These are phyloP conservation scores for Favolaschia claudopus DNA, from an alignment of 768 basidiomycete genomes.

Conservation along the genomic window DNA sequence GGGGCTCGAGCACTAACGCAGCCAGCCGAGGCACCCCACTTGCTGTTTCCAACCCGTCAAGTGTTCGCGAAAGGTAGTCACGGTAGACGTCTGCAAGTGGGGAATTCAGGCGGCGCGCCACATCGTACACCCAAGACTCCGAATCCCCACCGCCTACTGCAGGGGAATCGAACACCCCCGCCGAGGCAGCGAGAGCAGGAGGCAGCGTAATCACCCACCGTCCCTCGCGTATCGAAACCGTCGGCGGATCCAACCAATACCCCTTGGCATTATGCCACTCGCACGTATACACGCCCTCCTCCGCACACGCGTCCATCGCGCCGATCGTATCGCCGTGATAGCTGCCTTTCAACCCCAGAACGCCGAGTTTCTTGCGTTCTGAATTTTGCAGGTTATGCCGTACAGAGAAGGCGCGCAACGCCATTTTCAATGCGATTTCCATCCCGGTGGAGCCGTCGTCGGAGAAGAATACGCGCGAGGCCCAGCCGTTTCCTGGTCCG, in stretches of 20 bases:
- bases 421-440: slow-evolving; percentile 99
- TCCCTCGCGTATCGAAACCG: slow-evolving; percentile 73
- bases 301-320: slow-evolving; percentile 88
- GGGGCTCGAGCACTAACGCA: slow-evolving; percentile 88
- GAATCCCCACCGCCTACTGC: slow-evolving; percentile 47
- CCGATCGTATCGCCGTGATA: slow-evolving; percentile 99
- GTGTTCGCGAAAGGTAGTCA: slow-evolving; percentile 57
- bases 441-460: slow-evolving; percentile 97
- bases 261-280: slow-evolving; percentile 97
- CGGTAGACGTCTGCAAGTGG: slow-evolving; percentile 72
- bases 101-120: slow-evolving; percentile 64
- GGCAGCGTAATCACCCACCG: slow-evolving; percentile 62
- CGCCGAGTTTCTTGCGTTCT: slow-evolving; percentile 65
- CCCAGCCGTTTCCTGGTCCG: slow-evolving; percentile 92
- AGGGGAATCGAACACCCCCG: slow-evolving; percentile 29
- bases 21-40: slow-evolving; percentile 61
- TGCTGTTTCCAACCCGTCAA: slow-evolving; percentile 53
- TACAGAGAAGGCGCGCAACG: slow-evolving; percentile 70
- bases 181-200: slow-evolving; percentile 46
- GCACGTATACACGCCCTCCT: slow-evolving; percentile 91
- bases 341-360: slow-evolving; percentile 89
- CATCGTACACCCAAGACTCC: slow-evolving; percentile 72
- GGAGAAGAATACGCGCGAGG: slow-evolving; percentile 88
- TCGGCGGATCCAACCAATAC: slow-evolving; percentile 92
- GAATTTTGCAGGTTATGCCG: slow-evolving; percentile 44